These are phyloP conservation scores for Hypoxylon rubiginosum DNA, from an alignment of 2,329 filamentous ascomycete species.

Conservation along the genomic window DNA sequence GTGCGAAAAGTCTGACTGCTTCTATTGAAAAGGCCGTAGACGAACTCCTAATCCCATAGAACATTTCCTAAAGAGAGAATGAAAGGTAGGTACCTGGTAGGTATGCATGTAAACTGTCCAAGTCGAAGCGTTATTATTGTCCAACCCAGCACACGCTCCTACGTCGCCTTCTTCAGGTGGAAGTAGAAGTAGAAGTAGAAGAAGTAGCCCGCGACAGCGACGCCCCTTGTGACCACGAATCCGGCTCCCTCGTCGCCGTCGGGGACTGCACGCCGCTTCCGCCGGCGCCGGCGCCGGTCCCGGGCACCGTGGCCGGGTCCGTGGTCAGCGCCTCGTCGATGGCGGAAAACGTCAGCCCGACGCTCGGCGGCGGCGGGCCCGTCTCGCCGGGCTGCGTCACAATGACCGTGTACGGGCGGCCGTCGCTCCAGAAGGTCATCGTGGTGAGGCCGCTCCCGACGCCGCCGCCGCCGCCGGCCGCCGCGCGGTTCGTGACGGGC, in stretches of 20 bases:
- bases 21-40: not conserved
- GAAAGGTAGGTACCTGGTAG: not conserved
- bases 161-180: not conserved
- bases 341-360: conserved; percentile 3
- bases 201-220: not conserved
- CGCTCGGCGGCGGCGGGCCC: conserved; percentile 2
- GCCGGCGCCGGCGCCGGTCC: no score
- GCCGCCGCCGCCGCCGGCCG: not conserved
- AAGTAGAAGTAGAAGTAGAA: not conserved
- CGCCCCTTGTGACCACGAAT: not conserved
- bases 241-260: no score
- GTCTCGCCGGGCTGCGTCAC: conserved; percentile 9
- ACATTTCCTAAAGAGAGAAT: not conserved
- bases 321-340: not conserved
- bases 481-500: not conserved
- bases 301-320: not conserved
- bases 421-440: conserved; percentile 8
- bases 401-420: conserved; percentile 7
- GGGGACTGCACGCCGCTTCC: no score
- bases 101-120: not conserved
- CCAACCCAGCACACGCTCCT: no score
- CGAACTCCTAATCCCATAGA: not conserved
- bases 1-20: not conserved
- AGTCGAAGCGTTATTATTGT: no score
- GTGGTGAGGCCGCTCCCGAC: not conserved